Conservation (phyloP, 1,139 yeast species). For the Yamadazyma kanchanaburiensis region DNA sequence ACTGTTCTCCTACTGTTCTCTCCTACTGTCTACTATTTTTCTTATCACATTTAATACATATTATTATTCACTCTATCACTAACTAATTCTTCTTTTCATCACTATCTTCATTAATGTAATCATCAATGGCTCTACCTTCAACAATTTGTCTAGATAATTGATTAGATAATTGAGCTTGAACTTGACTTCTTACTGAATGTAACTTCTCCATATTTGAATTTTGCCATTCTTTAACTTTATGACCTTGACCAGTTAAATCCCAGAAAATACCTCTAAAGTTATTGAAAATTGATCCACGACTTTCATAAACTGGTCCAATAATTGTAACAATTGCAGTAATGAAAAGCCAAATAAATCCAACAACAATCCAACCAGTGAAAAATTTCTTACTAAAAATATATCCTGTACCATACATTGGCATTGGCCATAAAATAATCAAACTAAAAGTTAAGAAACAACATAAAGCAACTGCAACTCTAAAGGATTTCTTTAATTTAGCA, state of each 20-base stretch:
- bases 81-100: conserved; percentile 17
- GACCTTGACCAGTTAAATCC: conserved; percentile 74
- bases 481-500: conserved; percentile 38
- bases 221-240: conserved; percentile 75
- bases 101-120: conserved; percentile 15
- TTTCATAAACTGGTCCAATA: conserved; percentile 64
- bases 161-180: conserved; percentile 32
- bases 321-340: conserved; percentile 54
- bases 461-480: conserved; percentile 52
- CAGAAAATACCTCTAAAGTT: conserved; percentile 76
- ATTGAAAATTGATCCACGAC: conserved; percentile 58
- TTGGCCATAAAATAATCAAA: conserved; percentile 73
- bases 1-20: too few relatives aligned
- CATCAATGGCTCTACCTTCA: conserved; percentile 32
- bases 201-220: conserved; percentile 61
- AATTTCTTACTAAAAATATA: conserved; percentile 69
- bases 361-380: conserved; percentile 82
- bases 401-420: conserved; percentile 80
- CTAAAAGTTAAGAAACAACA: conserved; percentile 58
- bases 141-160: conserved; percentile 19
- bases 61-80: background rate
- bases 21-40: too few relatives aligned
- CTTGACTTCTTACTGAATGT: conserved; percentile 65
- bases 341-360: conserved; percentile 71
- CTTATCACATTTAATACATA: too few relatives aligned